These are phyloP conservation scores for Serendipita sp. DNA, from an alignment of 768 basidiomycete genomes.

Conservation along the genomic window DNA sequence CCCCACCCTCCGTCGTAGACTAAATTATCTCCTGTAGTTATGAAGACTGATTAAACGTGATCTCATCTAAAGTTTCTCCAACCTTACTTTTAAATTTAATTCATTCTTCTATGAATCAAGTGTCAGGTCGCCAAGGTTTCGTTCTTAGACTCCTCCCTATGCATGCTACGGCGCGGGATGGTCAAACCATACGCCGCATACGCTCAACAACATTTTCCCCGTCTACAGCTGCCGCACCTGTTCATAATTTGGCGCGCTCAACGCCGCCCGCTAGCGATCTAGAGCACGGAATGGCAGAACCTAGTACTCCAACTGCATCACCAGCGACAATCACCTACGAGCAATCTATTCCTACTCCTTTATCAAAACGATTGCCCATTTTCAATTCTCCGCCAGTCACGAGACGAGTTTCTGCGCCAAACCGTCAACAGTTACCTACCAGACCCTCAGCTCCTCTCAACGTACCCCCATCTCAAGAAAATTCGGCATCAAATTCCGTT, in stretches of 20 bases:
- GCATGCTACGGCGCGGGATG: background rate
- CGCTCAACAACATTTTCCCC: background rate
- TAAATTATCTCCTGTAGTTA: too few species aligned
- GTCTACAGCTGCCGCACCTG: background rate
- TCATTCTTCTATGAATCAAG: too few species aligned
- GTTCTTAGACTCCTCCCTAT: background rate
- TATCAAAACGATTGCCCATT: background rate
- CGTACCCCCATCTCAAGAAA: background rate
- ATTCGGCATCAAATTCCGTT: background rate
- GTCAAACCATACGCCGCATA: background rate
- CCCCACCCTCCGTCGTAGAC: too few species aligned
- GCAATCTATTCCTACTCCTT: background rate
- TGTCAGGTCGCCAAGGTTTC: too few species aligned
- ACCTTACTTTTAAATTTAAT: too few species aligned
- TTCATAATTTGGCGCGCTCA: background rate
- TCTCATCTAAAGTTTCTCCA: too few species aligned
- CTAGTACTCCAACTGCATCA: background rate
- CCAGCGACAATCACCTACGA: background rate
- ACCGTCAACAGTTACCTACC: background rate
- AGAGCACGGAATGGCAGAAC: background rate
- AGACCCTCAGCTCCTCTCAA: conserved; percentile 1
- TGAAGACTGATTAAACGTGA: too few species aligned
- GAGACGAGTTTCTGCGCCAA: background rate
- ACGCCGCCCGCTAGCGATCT: background rate
- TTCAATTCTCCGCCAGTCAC: background rate